A percentile compares a stretch with the other conserved stretches of the same genome.
phyloP scores from a whole-genome alignment of 495 filamentous ascomycete species.

The Penicillium riverlandense region DNA sequence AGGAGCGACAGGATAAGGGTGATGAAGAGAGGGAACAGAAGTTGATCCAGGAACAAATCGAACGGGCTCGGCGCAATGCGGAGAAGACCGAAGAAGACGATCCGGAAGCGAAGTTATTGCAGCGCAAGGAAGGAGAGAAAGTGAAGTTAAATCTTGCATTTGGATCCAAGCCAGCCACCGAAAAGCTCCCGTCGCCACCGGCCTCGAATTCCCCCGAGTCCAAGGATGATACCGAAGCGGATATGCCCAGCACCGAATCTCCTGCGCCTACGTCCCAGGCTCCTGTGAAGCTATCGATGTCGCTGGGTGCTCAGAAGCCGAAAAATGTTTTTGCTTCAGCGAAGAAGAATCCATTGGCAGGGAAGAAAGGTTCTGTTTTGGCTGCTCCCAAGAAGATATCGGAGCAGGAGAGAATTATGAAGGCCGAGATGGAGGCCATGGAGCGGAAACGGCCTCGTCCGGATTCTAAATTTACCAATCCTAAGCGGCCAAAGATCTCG shows the following conservation, averaged over 20 bases:
- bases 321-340: constrained; percentile 77
- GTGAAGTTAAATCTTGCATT: constrained; percentile 68
- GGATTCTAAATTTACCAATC: constrained; percentile 21
- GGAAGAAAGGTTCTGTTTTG: constrained; percentile 54
- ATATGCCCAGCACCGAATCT: constrained; percentile 15
- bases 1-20: constrained; percentile 78
- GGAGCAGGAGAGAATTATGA: constrained; percentile 88
- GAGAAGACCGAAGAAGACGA: constrained; percentile 30
- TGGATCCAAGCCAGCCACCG: constrained; percentile 25
- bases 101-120: constrained; percentile 41
- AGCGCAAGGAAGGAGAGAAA: constrained; percentile 73
- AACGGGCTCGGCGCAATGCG: constrained; percentile 51
- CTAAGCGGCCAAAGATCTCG: constrained; percentile 29
- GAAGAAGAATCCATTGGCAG: constrained; percentile 58
- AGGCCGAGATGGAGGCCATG: constrained; percentile 63
- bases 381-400: constrained; percentile 70
- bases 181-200: constrained; percentile 24
- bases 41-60: constrained; percentile 72
- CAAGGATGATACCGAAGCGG: constrained; percentile 11
- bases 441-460: constrained; percentile 55
- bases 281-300: constrained; percentile 46
- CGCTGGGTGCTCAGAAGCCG: constrained; percentile 51
- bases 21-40: constrained; percentile 84
- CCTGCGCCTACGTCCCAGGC: constrained; percentile 14
- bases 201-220: constrained; percentile 5